These are phyloP conservation scores for Aspergillus piperis DNA, from an alignment of 2,329 filamentous ascomycete genomes.

Conservation along the genomic window DNA sequence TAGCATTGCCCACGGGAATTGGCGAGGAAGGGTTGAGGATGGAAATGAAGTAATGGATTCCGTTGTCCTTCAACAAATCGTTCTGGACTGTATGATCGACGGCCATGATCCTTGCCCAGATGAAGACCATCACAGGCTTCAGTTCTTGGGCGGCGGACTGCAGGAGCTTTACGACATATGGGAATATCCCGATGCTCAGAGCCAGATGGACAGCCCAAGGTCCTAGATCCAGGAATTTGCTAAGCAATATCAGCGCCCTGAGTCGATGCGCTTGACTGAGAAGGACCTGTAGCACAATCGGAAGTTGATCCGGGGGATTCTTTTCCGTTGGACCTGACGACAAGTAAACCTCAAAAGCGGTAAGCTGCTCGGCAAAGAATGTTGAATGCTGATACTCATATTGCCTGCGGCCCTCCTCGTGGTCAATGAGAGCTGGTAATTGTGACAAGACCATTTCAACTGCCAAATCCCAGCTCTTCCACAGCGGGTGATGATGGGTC, in stretches of 20 bases:
- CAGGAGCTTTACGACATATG: conserved; percentile 94
- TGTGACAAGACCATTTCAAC: conserved; percentile 94
- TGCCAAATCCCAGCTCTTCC: conserved; percentile 96
- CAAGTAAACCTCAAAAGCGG: conserved; percentile 95
- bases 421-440: conserved; percentile 76
- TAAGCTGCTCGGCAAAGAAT: conserved; percentile 96
- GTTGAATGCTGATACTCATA: conserved; percentile 94
- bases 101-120: conserved; percentile 93
- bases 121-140: conserved; percentile 99
- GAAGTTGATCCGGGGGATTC: conserved; percentile 89
- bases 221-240: conserved; percentile 90
- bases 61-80: conserved; percentile 93
- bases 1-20: conserved; percentile 81
- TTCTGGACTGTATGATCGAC: conserved; percentile 93
- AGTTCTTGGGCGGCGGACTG: conserved; percentile 93
- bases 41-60: conserved; percentile 93
- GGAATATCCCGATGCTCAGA: conserved; percentile 96
- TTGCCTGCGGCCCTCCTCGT: conserved; percentile 70
- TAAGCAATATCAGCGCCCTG: conserved; percentile 84
- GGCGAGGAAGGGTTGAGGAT: conserved; percentile 83
- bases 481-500: conserved; percentile 90
- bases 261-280: conserved; percentile 94
- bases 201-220: conserved; percentile 99
- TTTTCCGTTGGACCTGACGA: conserved; percentile 79
- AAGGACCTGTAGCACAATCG: conserved; percentile 92